Evolutionary conservation across 78 protist genomes (phyloP).

Genomic region (Emiliania huxleyi): DNA sequence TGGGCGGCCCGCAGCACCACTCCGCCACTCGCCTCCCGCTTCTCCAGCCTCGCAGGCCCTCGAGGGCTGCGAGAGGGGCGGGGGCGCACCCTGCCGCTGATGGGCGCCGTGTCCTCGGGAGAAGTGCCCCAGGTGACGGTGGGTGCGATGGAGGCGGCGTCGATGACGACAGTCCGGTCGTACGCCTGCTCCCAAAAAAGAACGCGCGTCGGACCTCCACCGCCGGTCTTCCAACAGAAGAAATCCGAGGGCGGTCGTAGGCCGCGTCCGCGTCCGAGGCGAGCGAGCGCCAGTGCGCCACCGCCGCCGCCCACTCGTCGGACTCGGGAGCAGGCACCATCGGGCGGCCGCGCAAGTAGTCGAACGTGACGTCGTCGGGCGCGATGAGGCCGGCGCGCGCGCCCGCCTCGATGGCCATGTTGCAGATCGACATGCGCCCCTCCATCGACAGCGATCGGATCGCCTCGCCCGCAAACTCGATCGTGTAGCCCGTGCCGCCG

Average conservation of each 20-base stretch:
- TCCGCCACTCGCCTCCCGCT: too few relatives aligned
- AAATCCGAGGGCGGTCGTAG: neutral
- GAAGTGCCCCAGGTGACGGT: slow-evolving; percentile 68
- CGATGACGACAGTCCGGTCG: slow-evolving; percentile 26
- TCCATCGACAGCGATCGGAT: slow-evolving; percentile 47
- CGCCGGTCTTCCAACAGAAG: too few relatives aligned
- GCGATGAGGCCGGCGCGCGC: slow-evolving; percentile 70
- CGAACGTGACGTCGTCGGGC: slow-evolving; percentile 60
- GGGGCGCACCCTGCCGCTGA: slow-evolving; percentile 58
- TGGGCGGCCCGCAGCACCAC: too few relatives aligned
- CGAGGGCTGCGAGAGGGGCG: too few relatives aligned
- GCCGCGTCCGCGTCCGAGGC: slow-evolving; percentile 56
- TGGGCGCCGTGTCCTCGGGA: slow-evolving; percentile 49
- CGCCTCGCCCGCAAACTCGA: slow-evolving; percentile 54
- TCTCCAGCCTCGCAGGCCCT: too few relatives aligned
- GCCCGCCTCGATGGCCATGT: slow-evolving; percentile 75
- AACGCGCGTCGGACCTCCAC: too few relatives aligned
- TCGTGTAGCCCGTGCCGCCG: slow-evolving; percentile 61
- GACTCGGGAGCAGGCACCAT: slow-evolving; percentile 30
- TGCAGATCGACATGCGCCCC: slow-evolving; percentile 64
- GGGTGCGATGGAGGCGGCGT: slow-evolving; percentile 63
- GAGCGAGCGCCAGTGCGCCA: slow-evolving; percentile 51
- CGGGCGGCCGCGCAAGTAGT: slow-evolving; percentile 55
- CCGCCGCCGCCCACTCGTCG: slow-evolving; percentile 37
- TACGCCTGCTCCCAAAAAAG: too few relatives aligned